Percentiles rank a stretch among this genome's conserved stretches.
These are phyloP conservation scores for Entomortierella chlamydospora DNA, from an alignment of 192 early-diverging fungal species.

Conservation along the genomic window DNA sequence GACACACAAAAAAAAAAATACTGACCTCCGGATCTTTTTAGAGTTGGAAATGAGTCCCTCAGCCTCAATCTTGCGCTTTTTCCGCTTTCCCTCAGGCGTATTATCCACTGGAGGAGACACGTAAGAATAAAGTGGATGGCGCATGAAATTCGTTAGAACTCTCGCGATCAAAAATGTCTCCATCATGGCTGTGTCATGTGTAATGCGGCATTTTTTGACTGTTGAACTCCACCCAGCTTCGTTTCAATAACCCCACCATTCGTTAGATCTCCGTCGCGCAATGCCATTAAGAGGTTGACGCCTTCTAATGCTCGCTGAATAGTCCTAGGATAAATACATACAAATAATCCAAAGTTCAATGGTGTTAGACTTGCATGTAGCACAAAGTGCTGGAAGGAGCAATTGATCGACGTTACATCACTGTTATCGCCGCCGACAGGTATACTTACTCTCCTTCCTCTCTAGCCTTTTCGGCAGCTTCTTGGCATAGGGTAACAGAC, in stretches of 20 bases:
- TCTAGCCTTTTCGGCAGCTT: slow-evolving; percentile 31
- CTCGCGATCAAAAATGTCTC: too few species aligned
- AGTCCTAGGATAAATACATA: slow-evolving; percentile 9
- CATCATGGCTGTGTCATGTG: neutral
- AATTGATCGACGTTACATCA: neutral
- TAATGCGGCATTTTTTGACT: too few species aligned
- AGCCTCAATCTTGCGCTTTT: slow-evolving; percentile 52
- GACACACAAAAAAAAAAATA: neutral
- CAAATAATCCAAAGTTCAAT: neutral
- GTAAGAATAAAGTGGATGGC: neutral
- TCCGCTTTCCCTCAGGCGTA: slow-evolving; percentile 37
- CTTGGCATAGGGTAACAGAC: slow-evolving; percentile 19
- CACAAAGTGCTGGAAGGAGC: neutral
- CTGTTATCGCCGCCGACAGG: neutral
- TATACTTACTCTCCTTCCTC: slow-evolving; percentile 40
- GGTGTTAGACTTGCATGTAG: too few species aligned
- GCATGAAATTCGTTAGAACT: slow-evolving; percentile 2
- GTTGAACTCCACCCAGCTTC: neutral
- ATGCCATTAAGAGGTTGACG: slow-evolving; percentile 14
- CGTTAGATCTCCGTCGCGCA: slow-evolving; percentile 27
- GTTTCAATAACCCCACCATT: slow-evolving; percentile 9
- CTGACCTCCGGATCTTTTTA: slow-evolving; percentile 49
- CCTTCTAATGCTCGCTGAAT: slow-evolving; percentile 37
- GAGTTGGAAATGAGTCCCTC: slow-evolving; percentile 47
- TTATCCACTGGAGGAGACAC: slow-evolving; percentile 16